phyloP scores from a whole-genome alignment of 2,329 filamentous ascomycete species.

The Fusarium pseudograminearum region DNA sequence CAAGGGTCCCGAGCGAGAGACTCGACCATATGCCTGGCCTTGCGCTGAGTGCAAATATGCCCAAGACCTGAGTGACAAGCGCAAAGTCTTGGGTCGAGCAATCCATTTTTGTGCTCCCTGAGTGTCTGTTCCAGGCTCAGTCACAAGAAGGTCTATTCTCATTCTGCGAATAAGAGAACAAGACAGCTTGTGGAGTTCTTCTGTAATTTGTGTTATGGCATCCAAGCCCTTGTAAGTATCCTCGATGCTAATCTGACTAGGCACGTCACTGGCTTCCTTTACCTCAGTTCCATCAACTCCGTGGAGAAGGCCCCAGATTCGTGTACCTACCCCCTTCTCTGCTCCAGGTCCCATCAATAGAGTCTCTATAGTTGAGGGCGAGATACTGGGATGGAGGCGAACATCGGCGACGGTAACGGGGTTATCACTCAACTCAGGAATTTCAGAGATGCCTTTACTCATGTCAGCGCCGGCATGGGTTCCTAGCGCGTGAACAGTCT shows the following conservation, averaged over 20 bases:
- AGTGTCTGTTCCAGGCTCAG: slow-evolving; percentile 55
- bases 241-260: slow-evolving; percentile 92
- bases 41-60: slow-evolving; percentile 56
- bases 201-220: slow-evolving; percentile 70
- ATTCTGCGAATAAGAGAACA: slow-evolving; percentile 81
- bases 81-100: slow-evolving; percentile 83
- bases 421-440: slow-evolving; percentile 51
- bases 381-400: slow-evolving; percentile 71
- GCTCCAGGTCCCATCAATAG: slow-evolving; percentile 77
- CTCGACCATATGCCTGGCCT: slow-evolving; percentile 72
- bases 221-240: slow-evolving; percentile 85
- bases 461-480: slow-evolving; percentile 62
- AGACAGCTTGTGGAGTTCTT: slow-evolving; percentile 76
- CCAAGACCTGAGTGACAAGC: slow-evolving; percentile 79
- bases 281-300: slow-evolving; percentile 84
- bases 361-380: slow-evolving; percentile 72
- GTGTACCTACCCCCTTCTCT: slow-evolving; percentile 76
- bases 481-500: slow-evolving; percentile 63
- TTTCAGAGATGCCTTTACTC: slow-evolving; percentile 49
- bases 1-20: slow-evolving; percentile 79
- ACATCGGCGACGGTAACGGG: slow-evolving; percentile 74
- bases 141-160: slow-evolving; percentile 77
- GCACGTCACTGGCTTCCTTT: slow-evolving; percentile 75
- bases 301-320: slow-evolving; percentile 83
- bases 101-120: slow-evolving; percentile 69